A percentile compares a stretch with the other conserved stretches of the same genome.
Conservation (phyloP, 2,329 filamentous ascomycete species). For the Apiospora sp. region DNA sequence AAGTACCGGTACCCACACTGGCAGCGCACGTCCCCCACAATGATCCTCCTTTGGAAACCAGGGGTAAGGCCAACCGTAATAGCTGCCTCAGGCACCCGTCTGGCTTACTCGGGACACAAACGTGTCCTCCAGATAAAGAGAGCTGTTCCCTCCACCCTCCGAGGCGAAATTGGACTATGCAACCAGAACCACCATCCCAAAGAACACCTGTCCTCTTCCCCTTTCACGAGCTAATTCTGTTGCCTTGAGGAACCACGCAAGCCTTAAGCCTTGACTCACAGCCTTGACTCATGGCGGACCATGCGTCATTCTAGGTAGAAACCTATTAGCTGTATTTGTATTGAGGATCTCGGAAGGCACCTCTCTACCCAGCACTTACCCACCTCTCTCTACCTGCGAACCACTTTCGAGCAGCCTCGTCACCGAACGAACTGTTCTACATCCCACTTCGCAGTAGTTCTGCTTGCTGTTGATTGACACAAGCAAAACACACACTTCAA, state of each 20-base stretch:
- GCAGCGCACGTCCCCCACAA: background rate
- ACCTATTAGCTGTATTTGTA: conserved; percentile 41
- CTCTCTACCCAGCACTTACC: conserved; percentile 38
- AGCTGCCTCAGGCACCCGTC: background rate
- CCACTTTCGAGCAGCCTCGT: conserved; percentile 26
- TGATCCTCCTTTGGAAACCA: conserved; percentile 19
- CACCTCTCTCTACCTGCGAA: conserved; percentile 20
- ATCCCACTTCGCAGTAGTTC: conserved; percentile 33
- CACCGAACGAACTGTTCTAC: conserved; percentile 28
- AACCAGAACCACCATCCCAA: conserved; percentile 6
- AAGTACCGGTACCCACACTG: background rate
- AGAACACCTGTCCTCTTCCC: conserved; percentile 30
- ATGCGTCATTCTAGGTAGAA: conserved; percentile 36
- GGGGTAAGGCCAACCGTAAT: background rate
- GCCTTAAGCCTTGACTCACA: background rate
- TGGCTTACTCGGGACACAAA: conserved; percentile 29
- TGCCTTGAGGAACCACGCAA: conserved; percentile 25
- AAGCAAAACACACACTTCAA: conserved; percentile 25
- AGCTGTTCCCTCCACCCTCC: conserved; percentile 28
- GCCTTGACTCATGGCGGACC: conserved; percentile 34
- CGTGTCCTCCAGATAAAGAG: conserved; percentile 37
- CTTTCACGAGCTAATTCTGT: conserved; percentile 7
- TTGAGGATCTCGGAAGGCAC: conserved; percentile 50
- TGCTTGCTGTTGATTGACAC: conserved; percentile 17
- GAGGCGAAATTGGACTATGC: background rate